Evolutionary conservation across 192 early-diverging fungal genomes (phyloP).

Genomic region (Backusella sp.): DNA sequence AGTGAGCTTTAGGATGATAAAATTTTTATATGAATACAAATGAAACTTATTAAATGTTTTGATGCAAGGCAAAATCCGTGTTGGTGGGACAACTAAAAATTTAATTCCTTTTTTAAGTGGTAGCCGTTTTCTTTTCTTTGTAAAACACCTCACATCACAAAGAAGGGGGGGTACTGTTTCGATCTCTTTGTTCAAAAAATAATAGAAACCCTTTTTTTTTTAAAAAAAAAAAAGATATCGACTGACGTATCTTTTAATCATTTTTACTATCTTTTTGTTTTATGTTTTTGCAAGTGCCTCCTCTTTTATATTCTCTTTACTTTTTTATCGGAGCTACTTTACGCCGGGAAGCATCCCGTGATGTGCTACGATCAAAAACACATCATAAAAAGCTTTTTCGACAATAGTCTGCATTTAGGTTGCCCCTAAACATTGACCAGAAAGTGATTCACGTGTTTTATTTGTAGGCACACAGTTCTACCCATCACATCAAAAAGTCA

Average conservation of each 20-base stretch:
- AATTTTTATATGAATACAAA: background rate
- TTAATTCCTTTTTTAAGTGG: background rate
- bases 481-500: no score
- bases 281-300: background rate
- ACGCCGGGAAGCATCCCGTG: background rate
- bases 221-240: background rate
- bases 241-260: background rate
- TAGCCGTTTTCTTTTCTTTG: background rate
- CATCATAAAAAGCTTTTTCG: background rate
- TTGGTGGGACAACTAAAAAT: slow-evolving; percentile 1
- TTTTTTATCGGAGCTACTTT: background rate
- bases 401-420: no score
- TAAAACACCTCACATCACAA: background rate
- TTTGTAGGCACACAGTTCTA: no score
- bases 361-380: background rate
- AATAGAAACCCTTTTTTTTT: background rate
- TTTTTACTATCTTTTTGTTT: background rate
- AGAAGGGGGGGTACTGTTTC: background rate
- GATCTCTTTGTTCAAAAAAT: background rate
- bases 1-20: background rate
- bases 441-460: no score
- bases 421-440: no score
- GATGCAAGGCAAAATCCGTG: background rate
- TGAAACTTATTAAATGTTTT: background rate
- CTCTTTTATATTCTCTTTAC: background rate